phyloP scores from a whole-genome alignment of 2,329 filamentous ascomycete genomes.

The Cladosporium austrohemisphaericum region DNA sequence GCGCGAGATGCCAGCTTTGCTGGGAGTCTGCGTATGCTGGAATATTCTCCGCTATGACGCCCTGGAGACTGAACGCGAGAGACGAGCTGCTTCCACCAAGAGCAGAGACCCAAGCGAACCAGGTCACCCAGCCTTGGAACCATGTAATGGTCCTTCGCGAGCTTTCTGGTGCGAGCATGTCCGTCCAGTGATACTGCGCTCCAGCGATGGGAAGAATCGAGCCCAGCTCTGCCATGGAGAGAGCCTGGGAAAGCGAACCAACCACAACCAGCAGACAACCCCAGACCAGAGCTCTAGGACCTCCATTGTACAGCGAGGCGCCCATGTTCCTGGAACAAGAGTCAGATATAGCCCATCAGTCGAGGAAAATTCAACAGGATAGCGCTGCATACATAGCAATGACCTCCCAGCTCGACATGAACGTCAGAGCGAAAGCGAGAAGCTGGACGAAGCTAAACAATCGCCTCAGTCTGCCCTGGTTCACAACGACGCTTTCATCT shows the following conservation, averaged over 20 bases:
- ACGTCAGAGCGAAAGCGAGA: conserved; percentile 29
- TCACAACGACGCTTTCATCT: neutral
- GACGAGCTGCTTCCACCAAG: conserved; percentile 34
- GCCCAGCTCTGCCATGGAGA: conserved; percentile 29
- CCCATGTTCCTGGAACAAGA: conserved; percentile 14
- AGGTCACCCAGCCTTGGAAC: conserved; percentile 38
- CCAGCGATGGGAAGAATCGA: conserved; percentile 28
- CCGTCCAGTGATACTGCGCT: conserved; percentile 21
- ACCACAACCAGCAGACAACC: conserved; percentile 11
- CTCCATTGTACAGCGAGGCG: conserved; percentile 16
- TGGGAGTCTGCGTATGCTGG: conserved; percentile 26
- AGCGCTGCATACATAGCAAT: conserved; percentile 17
- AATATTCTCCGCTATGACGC: conserved; percentile 29
- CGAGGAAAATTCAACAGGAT: too few relatives aligned
- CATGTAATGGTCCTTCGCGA: conserved; percentile 19
- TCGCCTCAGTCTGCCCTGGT: conserved; percentile 17
- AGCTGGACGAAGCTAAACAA: conserved; percentile 31
- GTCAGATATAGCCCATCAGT: too few relatives aligned
- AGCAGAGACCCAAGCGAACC: conserved; percentile 39
- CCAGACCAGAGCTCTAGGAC: conserved; percentile 16
- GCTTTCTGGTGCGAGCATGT: conserved; percentile 17
- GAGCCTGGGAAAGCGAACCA: neutral
- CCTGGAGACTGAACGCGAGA: conserved; percentile 14
- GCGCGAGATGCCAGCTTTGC: conserved; percentile 37
- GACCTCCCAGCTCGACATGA: conserved; percentile 32